Conservation (phyloP, 2,329 filamentous ascomycete species). For the Tympanopsis confertula region DNA sequence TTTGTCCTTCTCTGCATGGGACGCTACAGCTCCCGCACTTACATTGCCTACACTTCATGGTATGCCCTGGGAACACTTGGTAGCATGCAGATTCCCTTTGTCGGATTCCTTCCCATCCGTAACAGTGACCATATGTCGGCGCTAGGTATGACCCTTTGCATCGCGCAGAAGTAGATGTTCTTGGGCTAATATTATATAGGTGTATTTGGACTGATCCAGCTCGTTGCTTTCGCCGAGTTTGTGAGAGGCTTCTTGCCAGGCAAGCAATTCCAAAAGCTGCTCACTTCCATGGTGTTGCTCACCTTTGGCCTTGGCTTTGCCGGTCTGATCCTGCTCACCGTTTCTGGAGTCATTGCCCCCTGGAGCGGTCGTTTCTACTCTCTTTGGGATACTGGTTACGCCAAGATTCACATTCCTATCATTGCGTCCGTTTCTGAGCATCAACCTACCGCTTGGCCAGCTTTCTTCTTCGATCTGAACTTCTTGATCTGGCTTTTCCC, state of each 20-base stretch:
- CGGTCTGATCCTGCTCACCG: conserved; percentile 50
- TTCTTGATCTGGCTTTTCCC: conserved; percentile 99
- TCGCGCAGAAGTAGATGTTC: background rate
- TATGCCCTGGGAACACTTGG: conserved; percentile 90
- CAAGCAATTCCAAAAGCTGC: conserved; percentile 86
- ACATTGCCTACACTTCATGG: conserved; percentile 97
- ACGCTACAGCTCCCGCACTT: conserved; percentile 82
- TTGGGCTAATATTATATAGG: conserved; percentile 33
- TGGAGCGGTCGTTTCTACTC: conserved; percentile 99
- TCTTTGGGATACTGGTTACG: conserved; percentile 95
- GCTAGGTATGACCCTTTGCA: conserved; percentile 47
- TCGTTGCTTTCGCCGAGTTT: conserved; percentile 85
- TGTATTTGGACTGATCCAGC: conserved; percentile 88
- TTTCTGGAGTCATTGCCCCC: conserved; percentile 83
- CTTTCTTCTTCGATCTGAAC: conserved; percentile 98
- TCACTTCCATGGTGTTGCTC: conserved; percentile 63
- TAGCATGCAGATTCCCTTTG: conserved; percentile 98
- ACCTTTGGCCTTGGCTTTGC: conserved; percentile 69
- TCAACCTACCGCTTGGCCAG: conserved; percentile 96
- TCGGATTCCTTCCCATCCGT: conserved; percentile 89
- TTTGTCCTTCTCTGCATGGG: conserved; percentile 96
- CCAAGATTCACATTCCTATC: conserved; percentile 98
- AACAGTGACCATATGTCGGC: conserved; percentile 99
- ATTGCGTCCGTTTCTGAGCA: conserved; percentile 99
- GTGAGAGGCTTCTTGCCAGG: conserved; percentile 77